Conservation (phyloP, 495 filamentous ascomycete genomes). For the Trypethelium eluteriae region DNA sequence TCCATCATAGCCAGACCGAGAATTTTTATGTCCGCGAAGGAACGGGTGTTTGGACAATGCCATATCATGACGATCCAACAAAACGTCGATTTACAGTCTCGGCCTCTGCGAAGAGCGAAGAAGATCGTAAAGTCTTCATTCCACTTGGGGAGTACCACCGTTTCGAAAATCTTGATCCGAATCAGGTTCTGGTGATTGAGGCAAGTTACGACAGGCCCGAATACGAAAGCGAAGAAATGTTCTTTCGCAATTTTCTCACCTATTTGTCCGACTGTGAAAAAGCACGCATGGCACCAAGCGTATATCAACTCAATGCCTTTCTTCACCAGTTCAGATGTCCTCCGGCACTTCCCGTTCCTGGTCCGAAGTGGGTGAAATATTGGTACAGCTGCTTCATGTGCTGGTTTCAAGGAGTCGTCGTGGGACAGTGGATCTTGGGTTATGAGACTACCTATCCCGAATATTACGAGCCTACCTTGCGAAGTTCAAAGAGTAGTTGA, state of each 20-base stretch:
- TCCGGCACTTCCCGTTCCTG: background rate
- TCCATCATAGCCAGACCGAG: background rate
- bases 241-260: background rate
- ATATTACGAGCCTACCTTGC: background rate
- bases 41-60: background rate
- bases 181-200: background rate
- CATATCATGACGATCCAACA: background rate
- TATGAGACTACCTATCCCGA: background rate
- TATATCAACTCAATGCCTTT: background rate
- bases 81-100: slow-evolving; percentile 1
- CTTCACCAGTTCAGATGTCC: background rate
- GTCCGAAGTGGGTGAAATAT: slow-evolving; percentile 1
- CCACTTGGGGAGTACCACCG: background rate
- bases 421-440: background rate
- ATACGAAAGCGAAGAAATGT: background rate
- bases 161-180: background rate
- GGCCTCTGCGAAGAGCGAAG: background rate
- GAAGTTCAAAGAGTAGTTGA: background rate
- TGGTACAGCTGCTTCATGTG: slow-evolving; percentile 3
- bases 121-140: background rate
- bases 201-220: background rate
- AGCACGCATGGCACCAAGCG: background rate
- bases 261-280: background rate
- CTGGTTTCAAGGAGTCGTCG: background rate
- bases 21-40: background rate